Percentiles rank a stretch among this genome's conserved stretches.
Evolutionary conservation across 2,329 filamentous ascomycete genomes (phyloP).

Genomic region (Blastomyces parvus): DNA sequence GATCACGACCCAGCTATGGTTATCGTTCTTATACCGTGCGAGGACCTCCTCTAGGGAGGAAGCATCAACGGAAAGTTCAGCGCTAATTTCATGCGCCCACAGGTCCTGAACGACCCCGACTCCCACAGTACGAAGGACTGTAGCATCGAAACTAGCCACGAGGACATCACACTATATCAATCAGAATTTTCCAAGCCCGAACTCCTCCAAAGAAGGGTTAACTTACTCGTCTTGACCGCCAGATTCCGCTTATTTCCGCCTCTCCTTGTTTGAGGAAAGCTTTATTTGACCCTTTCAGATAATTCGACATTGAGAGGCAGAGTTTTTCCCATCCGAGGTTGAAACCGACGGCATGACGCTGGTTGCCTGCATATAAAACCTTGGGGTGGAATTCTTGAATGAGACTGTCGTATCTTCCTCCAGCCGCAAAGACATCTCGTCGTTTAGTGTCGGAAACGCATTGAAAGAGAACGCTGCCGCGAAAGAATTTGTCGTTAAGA

Average conservation of each 20-base stretch:
- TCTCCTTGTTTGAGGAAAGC: slow-evolving; percentile 60
- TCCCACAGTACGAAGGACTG: slow-evolving; percentile 63
- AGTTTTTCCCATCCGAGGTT: slow-evolving; percentile 82
- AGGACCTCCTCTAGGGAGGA: slow-evolving; percentile 67
- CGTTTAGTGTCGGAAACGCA: slow-evolving; percentile 79
- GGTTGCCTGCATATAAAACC: slow-evolving; percentile 51
- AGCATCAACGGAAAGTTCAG: slow-evolving; percentile 74
- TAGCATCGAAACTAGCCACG: slow-evolving; percentile 75
- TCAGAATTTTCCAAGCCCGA: not conserved
- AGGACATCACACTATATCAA: slow-evolving; percentile 66
- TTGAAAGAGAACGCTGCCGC: slow-evolving; percentile 77
- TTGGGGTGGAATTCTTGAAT: slow-evolving; percentile 75
- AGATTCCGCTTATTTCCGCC: slow-evolving; percentile 52
- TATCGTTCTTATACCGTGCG: slow-evolving; percentile 58
- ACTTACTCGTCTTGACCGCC: slow-evolving; percentile 55
- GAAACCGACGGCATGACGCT: slow-evolving; percentile 81
- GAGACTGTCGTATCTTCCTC: slow-evolving; percentile 82
- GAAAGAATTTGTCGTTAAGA: slow-evolving; percentile 85
- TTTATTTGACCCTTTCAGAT: slow-evolving; percentile 41
- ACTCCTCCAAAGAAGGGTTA: not conserved
- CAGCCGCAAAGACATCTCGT: slow-evolving; percentile 77
- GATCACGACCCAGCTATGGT: slow-evolving; percentile 81
- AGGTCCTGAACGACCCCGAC: slow-evolving; percentile 68
- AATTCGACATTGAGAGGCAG: slow-evolving; percentile 50
- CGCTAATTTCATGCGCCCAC: slow-evolving; percentile 75